phyloP scores from a whole-genome alignment of 2,329 filamentous ascomycete genomes.

The Penicillium sp. region DNA sequence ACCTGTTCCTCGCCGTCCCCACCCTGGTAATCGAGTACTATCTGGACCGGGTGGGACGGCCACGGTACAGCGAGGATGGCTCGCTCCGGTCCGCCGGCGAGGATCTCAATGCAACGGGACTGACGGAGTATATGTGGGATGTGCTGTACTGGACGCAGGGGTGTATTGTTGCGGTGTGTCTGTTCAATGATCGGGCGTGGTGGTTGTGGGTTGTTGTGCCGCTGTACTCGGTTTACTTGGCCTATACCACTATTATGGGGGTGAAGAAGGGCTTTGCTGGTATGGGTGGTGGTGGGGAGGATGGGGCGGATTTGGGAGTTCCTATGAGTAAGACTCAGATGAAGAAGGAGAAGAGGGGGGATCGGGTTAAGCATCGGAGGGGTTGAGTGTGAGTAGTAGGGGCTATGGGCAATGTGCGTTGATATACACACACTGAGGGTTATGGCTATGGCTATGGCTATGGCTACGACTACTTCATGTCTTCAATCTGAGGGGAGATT shows the following conservation, averaged over 20 bases:
- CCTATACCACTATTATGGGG: slow-evolving; percentile 51
- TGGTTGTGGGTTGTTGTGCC: slow-evolving; percentile 62
- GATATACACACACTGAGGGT: too few relatives aligned
- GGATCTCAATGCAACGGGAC: slow-evolving; percentile 80
- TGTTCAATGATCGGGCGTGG: slow-evolving; percentile 83
- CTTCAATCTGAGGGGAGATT: too few relatives aligned
- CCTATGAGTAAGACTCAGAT: slow-evolving; percentile 56
- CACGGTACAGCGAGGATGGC: slow-evolving; percentile 68
- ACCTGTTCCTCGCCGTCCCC: slow-evolving; percentile 73
- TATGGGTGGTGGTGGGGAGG: slow-evolving; percentile 36
- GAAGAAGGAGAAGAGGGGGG: slow-evolving; percentile 58
- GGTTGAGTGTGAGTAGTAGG: neutral
- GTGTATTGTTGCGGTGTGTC: slow-evolving; percentile 69
- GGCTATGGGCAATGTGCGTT: neutral
- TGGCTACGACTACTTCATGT: neutral
- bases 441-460: neutral
- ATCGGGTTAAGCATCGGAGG: slow-evolving; percentile 49
- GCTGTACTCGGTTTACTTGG: slow-evolving; percentile 52
- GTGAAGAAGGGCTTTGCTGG: slow-evolving; percentile 51
- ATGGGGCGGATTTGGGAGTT: slow-evolving; percentile 23
- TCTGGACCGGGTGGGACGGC: slow-evolving; percentile 82
- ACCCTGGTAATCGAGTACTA: slow-evolving; percentile 80
- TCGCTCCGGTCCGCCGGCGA: slow-evolving; percentile 79
- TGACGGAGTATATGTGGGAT: slow-evolving; percentile 99
- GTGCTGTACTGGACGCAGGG: slow-evolving; percentile 93